A percentile compares a stretch with the other conserved stretches of the same genome.
phyloP scores from a whole-genome alignment of 768 basidiomycete species.

The Vishniacozyma victoriae region DNA sequence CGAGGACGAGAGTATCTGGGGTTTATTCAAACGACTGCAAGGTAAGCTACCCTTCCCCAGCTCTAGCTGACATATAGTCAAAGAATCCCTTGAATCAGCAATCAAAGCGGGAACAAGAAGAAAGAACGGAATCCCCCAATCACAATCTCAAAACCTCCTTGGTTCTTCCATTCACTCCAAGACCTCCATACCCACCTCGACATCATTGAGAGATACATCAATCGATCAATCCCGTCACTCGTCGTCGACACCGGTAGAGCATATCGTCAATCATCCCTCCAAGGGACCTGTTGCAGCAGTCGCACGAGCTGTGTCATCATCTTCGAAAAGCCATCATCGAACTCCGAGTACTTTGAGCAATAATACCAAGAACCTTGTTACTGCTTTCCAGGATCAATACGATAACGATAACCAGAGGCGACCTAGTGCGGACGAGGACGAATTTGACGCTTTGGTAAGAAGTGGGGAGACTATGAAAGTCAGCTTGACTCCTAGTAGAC shows the following conservation, averaged over 20 bases:
- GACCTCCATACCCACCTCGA: constrained; percentile 11
- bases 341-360: constrained; percentile 22
- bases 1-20: constrained; percentile 82
- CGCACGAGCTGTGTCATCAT: constrained; percentile 1
- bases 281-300: constrained; percentile 3
- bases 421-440: constrained; percentile 55
- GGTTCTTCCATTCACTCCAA: too few relatives aligned
- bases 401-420: constrained; percentile 6
- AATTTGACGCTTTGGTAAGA: constrained; percentile 89
- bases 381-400: constrained; percentile 26
- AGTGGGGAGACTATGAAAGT: constrained; percentile 90
- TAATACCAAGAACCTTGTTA: constrained; percentile 25
- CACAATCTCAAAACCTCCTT: too few relatives aligned
- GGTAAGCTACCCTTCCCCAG: constrained; percentile 52
- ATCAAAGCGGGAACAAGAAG: constrained; percentile 11
- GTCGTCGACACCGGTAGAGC: too few relatives aligned
- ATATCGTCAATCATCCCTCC: not conserved
- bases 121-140: too few relatives aligned
- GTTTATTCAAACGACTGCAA: constrained; percentile 77
- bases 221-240: too few relatives aligned
- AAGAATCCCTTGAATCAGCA: constrained; percentile 20
- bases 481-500: constrained; percentile 86
- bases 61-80: constrained; percentile 14
- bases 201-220: too few relatives aligned
- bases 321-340: constrained; percentile 18